Percentiles rank a stretch among this genome's conserved stretches.
phyloP scores from a whole-genome alignment of 108 stramenopile species.

The Nitzschia sp. region DNA sequence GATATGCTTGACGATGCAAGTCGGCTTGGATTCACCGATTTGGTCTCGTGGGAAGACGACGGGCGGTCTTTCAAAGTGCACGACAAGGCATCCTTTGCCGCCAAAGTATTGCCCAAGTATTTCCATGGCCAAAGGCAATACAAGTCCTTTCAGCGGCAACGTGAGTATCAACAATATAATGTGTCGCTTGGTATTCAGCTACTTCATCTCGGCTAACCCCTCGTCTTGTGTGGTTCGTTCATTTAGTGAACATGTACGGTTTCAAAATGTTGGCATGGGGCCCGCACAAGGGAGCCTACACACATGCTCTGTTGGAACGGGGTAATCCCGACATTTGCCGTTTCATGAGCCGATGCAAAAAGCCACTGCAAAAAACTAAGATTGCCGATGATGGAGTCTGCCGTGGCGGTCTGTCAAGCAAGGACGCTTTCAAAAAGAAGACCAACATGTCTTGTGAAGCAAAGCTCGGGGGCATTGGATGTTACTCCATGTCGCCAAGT shows the following conservation, averaged over 20 bases:
- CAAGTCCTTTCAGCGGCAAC: conserved; percentile 80
- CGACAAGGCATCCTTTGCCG: conserved; percentile 46
- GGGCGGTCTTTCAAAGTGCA: conserved; percentile 57
- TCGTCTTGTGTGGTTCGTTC: not conserved
- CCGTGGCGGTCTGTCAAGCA: too few species aligned
- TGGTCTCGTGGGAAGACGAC: conserved; percentile 64
- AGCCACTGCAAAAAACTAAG: too few species aligned
- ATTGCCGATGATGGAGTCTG: too few species aligned
- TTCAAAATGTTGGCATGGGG: conserved; percentile 8
- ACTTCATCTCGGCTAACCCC: not conserved
- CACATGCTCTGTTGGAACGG: conserved; percentile 17
- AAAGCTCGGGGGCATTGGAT: too few species aligned
- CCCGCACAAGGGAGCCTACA: conserved; percentile 7
- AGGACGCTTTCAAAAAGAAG: too few species aligned
- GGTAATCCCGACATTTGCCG: conserved; percentile 20
- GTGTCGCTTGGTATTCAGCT: not conserved
- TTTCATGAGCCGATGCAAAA: conserved; percentile 22
- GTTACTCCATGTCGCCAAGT: too few species aligned
- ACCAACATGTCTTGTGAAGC: too few species aligned
- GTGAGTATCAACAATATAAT: conserved; percentile 23
- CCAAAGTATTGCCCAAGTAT: conserved; percentile 68
- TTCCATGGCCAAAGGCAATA: conserved; percentile 78
- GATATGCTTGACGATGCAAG: conserved; percentile 50
- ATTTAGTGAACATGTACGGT: conserved; percentile 19
- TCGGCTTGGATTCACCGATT: conserved; percentile 37